A percentile compares a stretch with the other conserved stretches of the same genome.
Evolutionary conservation across 768 basidiomycete species (phyloP).

Genomic region (Myochromella boudieri): DNA sequence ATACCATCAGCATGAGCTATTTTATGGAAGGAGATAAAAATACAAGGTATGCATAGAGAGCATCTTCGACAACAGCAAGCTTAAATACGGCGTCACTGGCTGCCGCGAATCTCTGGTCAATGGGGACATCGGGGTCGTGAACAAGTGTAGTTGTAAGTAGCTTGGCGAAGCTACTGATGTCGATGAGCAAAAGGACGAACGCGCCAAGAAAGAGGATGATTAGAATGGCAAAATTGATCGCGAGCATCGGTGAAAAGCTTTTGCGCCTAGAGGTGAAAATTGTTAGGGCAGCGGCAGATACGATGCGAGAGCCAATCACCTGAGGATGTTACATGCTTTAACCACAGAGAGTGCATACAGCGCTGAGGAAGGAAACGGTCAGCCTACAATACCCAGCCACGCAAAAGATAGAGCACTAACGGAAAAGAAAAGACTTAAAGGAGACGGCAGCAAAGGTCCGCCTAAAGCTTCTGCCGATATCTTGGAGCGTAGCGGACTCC

Average conservation of each 20-base stretch:
- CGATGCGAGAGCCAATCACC: not conserved
- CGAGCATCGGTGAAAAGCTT: conserved; percentile 1
- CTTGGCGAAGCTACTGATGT: conserved; percentile 7
- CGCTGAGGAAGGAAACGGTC: conserved; percentile 1
- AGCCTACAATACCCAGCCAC: no score
- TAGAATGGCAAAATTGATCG: conserved; percentile 8
- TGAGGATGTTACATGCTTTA: conserved; percentile 5
- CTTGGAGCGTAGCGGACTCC: not conserved
- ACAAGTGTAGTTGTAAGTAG: conserved; percentile 7
- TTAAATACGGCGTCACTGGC: conserved; percentile 3
- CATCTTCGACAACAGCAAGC: conserved; percentile 8
- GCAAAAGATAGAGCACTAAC: no score
- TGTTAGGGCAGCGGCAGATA: not conserved
- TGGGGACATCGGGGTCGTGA: not conserved
- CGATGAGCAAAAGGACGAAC: conserved; percentile 2
- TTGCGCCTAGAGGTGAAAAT: not conserved
- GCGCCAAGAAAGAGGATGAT: conserved; percentile 8
- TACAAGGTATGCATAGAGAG: conserved; percentile 9
- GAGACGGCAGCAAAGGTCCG: conserved; percentile 11
- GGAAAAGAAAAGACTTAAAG: conserved; percentile 7
- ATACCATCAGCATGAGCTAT: not conserved
- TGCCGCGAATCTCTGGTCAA: conserved; percentile 3
- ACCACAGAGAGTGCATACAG: conserved; percentile 3
- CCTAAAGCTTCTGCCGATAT: conserved; percentile 5
- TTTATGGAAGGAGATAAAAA: no score